These are phyloP conservation scores for Ilyonectria destructans DNA, from an alignment of 2,329 filamentous ascomycete genomes.

Conservation along the genomic window DNA sequence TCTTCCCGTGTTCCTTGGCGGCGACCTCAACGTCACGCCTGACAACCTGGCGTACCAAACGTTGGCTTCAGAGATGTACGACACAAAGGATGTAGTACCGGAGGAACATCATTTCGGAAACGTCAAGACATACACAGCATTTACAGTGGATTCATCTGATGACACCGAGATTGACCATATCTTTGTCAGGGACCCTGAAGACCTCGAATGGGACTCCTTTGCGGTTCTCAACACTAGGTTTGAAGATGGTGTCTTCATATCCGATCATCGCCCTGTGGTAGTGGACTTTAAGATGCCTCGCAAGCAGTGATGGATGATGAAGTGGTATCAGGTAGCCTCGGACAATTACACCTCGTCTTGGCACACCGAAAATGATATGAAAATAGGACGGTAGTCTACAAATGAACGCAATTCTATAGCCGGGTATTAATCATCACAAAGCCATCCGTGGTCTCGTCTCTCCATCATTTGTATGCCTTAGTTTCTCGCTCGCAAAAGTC, in stretches of 20 bases:
- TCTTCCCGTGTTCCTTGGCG: slow-evolving; percentile 52
- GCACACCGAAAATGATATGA: neutral
- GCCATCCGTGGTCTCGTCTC: neutral
- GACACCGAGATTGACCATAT: slow-evolving; percentile 51
- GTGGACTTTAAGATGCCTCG: slow-evolving; percentile 45
- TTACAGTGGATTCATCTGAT: slow-evolving; percentile 40
- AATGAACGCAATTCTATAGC: neutral
- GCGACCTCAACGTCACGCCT: slow-evolving; percentile 53
- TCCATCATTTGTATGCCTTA: slow-evolving; percentile 12
- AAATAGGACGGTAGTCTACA: neutral
- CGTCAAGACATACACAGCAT: slow-evolving; percentile 52
- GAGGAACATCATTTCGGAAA: slow-evolving; percentile 45
- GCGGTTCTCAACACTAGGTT: slow-evolving; percentile 47
- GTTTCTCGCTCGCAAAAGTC: slow-evolving; percentile 39
- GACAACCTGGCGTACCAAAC: slow-evolving; percentile 48
- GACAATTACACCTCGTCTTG: neutral
- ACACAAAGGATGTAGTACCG: slow-evolving; percentile 47
- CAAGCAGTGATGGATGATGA: slow-evolving; percentile 10
- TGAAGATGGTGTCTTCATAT: slow-evolving; percentile 52
- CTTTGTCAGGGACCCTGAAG: slow-evolving; percentile 50
- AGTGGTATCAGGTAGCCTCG: neutral
- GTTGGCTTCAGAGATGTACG: slow-evolving; percentile 47
- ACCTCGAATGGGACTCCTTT: slow-evolving; percentile 45
- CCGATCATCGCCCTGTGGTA: slow-evolving; percentile 53
- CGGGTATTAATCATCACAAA: neutral